phyloP scores from a whole-genome alignment of 176 grass and related monocot species.

The Oryza rufipogon region DNA sequence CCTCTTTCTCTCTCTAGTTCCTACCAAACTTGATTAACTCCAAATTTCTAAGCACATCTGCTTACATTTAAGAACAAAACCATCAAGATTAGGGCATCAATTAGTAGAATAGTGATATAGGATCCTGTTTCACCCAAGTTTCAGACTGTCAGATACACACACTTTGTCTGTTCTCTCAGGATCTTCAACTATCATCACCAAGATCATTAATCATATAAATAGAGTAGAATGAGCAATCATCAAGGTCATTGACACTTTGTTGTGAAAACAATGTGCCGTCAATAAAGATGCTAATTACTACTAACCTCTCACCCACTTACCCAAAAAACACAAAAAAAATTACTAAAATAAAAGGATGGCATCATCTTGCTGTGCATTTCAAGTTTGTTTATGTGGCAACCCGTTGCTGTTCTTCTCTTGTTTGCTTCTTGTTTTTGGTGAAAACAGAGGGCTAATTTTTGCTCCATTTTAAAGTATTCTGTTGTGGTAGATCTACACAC shows the following conservation, averaged over 20 bases:
- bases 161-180: constrained; percentile 7
- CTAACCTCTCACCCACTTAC: not conserved
- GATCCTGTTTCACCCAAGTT: constrained; percentile 25
- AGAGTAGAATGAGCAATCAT: not conserved
- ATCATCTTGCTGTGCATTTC: not conserved
- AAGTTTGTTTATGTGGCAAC: constrained; percentile 37
- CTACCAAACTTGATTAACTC: constrained; percentile 1
- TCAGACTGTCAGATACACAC: not conserved
- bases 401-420: constrained; percentile 25
- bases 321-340: not conserved
- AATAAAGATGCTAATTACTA: not conserved
- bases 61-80: not conserved
- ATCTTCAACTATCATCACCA: constrained; percentile 17
- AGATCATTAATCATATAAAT: not conserved
- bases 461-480: not conserved
- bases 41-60: constrained; percentile 32
- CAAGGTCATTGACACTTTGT: not conserved
- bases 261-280: constrained; percentile 28
- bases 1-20: not conserved
- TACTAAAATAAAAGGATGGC: not conserved
- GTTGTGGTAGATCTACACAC: constrained; percentile 19
- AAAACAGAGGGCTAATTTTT: constrained; percentile 23
- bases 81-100: constrained; percentile 8
- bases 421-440: constrained; percentile 12
- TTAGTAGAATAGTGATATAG: not conserved